phyloP scores from a whole-genome alignment of 805 yeast species.

The Kazachstania africana region DNA sequence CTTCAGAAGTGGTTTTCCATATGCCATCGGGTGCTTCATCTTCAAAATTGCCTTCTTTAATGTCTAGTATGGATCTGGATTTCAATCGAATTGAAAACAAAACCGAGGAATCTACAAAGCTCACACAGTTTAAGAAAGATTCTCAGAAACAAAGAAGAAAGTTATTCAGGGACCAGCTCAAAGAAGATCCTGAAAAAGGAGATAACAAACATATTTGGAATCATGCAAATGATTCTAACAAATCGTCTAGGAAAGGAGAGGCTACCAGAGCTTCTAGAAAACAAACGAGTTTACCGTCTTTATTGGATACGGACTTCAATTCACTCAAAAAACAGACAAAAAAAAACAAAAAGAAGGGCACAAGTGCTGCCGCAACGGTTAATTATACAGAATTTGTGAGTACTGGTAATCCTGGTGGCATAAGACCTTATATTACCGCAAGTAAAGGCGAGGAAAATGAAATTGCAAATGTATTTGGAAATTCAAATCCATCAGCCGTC shows the following conservation, averaged over 20 bases:
- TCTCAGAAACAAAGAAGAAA: conserved; percentile 21
- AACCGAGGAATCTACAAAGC: conserved; percentile 4
- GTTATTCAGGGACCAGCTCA: too few relatives aligned
- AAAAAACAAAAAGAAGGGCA: conserved; percentile 1
- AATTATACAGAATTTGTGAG: conserved; percentile 13
- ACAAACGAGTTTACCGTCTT: conserved; percentile 18
- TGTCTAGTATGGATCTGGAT: background rate
- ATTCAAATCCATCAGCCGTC: background rate
- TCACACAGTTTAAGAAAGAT: conserved; percentile 15
- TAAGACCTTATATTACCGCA: conserved; percentile 9
- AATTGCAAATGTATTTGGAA: conserved; percentile 5
- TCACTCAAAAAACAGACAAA: conserved; percentile 1
- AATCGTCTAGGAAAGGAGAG: too few relatives aligned
- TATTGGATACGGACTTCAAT: conserved; percentile 5
- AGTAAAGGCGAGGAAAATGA: conserved; percentile 4
- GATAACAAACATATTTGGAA: too few relatives aligned
- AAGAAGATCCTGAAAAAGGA: conserved; percentile 1
- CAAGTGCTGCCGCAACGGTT: background rate
- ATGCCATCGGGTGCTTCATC: background rate
- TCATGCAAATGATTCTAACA: too few relatives aligned
- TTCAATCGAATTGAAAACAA: background rate
- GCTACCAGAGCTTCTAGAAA: too few relatives aligned
- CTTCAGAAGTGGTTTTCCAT: too few relatives aligned
- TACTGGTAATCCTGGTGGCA: conserved; percentile 13
- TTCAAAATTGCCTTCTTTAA: conserved; percentile 8